Conservation (phyloP, 768 basidiomycete genomes). For the Infundibulicybe gibba region DNA sequence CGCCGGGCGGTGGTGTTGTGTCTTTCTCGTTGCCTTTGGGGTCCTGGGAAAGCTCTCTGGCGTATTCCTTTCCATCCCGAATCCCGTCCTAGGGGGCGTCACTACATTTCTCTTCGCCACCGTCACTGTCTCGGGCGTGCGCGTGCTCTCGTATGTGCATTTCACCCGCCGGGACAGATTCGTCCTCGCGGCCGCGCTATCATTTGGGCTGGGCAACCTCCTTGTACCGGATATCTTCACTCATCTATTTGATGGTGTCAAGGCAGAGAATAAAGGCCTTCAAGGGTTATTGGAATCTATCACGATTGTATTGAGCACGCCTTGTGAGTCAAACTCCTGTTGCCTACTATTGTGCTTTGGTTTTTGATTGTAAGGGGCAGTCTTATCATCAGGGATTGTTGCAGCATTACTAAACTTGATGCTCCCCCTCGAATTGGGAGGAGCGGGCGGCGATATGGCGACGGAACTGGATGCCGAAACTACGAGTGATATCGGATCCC, state of each 20-base stretch:
- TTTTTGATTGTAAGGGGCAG: slow-evolving; percentile 22
- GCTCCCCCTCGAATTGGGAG: slow-evolving; percentile 33
- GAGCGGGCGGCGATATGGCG: slow-evolving; percentile 6
- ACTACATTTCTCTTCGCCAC: slow-evolving; percentile 85
- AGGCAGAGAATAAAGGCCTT: slow-evolving; percentile 47
- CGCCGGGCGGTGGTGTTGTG: slow-evolving; percentile 78
- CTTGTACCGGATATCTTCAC: slow-evolving; percentile 63
- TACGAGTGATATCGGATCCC: no score
- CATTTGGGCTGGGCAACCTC: slow-evolving; percentile 70
- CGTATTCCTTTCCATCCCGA: slow-evolving; percentile 82
- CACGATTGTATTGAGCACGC: slow-evolving; percentile 76
- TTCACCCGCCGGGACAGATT: slow-evolving; percentile 68
- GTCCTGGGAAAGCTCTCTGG: slow-evolving; percentile 80
- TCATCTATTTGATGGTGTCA: slow-evolving; percentile 65
- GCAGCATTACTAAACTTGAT: slow-evolving; percentile 57
- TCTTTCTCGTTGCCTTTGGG: slow-evolving; percentile 78
- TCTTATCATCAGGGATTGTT: slow-evolving; percentile 54
- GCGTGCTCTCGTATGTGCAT: slow-evolving; percentile 57
- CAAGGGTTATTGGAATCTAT: slow-evolving; percentile 74
- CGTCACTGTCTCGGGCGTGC: slow-evolving; percentile 66
- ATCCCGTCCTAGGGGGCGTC: slow-evolving; percentile 79
- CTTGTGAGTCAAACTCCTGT: slow-evolving; percentile 49
- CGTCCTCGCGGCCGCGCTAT: slow-evolving; percentile 64
- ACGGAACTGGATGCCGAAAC: no score
- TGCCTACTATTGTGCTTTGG: not conserved